Percentiles rank a stretch among this genome's conserved stretches.
phyloP scores from a whole-genome alignment of 257 asterid species.

The Hygrophila difformis region DNA sequence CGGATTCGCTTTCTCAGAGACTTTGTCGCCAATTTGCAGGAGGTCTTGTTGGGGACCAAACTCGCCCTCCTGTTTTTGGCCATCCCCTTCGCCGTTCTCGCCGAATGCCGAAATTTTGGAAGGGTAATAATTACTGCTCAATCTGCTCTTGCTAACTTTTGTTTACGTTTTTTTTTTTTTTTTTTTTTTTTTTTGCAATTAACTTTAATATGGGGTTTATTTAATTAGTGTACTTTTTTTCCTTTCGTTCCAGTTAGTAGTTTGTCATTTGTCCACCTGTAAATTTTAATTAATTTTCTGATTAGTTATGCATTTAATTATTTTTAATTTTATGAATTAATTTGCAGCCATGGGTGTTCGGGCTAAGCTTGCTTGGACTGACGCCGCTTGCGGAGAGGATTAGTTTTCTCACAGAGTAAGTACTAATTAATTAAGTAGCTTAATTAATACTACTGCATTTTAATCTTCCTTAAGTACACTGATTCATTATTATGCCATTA shows the following conservation, averaged over 20 bases:
- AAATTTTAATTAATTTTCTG: no score
- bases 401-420: conserved; percentile 85
- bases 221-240: no score
- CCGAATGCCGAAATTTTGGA: conserved; percentile 33
- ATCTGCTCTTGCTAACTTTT: no score
- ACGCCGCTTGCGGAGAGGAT: conserved; percentile 82
- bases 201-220: no score
- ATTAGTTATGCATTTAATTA: not conserved
- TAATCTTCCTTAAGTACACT: no score
- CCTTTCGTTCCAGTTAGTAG: no score
- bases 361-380: conserved; percentile 69
- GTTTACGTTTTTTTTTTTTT: no score
- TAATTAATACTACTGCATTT: no score
- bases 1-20: conserved; percentile 24
- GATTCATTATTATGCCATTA: not conserved
- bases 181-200: no score
- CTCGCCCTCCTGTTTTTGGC: conserved; percentile 59
- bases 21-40: conserved; percentile 50
- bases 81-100: conserved; percentile 62
- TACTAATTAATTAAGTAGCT: no score
- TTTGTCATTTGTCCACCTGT: no score
- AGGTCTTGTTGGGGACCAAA: conserved; percentile 66
- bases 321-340: no score
- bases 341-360: conserved; percentile 75
- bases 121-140: conserved; percentile 37